Evolutionary conservation across 768 basidiomycete genomes (phyloP), one percentile per base, ranked within the genome.

Genomic region (Boletus rufocinnamomeus): DNA sequence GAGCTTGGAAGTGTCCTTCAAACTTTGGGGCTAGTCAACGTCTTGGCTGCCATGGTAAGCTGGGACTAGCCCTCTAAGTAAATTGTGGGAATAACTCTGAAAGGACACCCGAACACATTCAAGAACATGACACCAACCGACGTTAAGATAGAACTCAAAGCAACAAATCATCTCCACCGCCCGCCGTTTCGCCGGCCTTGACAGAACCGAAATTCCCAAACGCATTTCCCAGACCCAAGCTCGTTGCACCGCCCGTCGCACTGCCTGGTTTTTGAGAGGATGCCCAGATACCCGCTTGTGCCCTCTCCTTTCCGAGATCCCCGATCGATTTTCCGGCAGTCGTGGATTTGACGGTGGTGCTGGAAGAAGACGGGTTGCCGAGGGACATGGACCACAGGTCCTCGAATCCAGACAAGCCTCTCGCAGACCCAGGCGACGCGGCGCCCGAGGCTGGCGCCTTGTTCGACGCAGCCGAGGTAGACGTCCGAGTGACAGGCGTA

Each of bases 321-420:
- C 89, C 89, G 68, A 96, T 95, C 45, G 88, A 90, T 79, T 94
- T 93, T 40, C 79, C 78, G 41, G 69, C 64, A 2, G 70, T 69
- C 21, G 73, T 69, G 3, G 82, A 69, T 49, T 82, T 80, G 9
- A 38, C 48, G 5, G 59, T 17, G 40, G 78, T 60, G 35, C 54
- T 65, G 16, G 79, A 54, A 14, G 72, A 55, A 14, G 72, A 58
- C 9, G 72, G 59, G 9, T 76, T 63, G 30, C 88, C 88, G 38
- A 95, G 80, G 2, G 88, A 90, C 80, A 94, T 80, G 23, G 83
- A 83, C 91, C 91, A 97, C 63, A 97, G 72, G 70, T 97, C 95
- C 61, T 95, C 95, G 67, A 96, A 97, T 66, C 85, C 87, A 43
- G 56, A 82, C 75, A 56, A 71, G 66, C 38, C 85, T 65, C 66